Base-by-base conservation (phyloP, 176 grass and related monocot species). In the Ensete glaucum region DNA sequence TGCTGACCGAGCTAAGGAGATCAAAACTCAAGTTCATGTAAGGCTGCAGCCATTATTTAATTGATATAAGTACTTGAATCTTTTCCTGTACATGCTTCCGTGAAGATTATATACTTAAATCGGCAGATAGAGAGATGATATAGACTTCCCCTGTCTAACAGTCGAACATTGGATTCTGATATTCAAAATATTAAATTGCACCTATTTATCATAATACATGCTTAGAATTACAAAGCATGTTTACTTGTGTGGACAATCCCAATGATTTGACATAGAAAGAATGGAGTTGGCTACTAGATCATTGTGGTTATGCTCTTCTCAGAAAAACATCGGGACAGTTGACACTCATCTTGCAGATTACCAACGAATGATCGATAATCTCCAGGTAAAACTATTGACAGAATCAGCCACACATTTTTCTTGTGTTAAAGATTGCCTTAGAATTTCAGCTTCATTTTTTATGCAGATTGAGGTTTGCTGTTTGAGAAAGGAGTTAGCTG, bases 11-110 rank as follows among this genome's bases (percentile, higher is more conserved):
- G 95, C 95, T 72, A 99, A 99, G 79, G 95, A 99, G 78, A 99
- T 99, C 75, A 99, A 99, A 89, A 99, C 91, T 71, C 95, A 99
- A 82, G 90, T 99, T 59, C 88, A 99, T 82, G 95, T 99, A 94
- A 86, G 82, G 26, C 10, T 52, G 57, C 15, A 48, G 60, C 85
- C 79, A 52, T 73, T 73, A 68, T 60, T 48, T 24, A 74, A 56
- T 70, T 74, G 12, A 57, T 56, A 71, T n/a, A 0, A 51, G 15
- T 65, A 12, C 20, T 1, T 11, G 24, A 13, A 65, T 65, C 22
- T 27, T 65, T 65, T 65, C 34, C 22, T 27, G 24, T 12, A 11
- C 24, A 26, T 25, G 16, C 16, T 69, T 69, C 34, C n/a, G n/a
- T 50, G 19, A 48, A 69, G 67, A 69, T 69, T 15, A 69, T 8